phyloP scores from a whole-genome alignment of 2,329 filamentous ascomycete species.

The Cladosporium austrohemisphaericum region DNA sequence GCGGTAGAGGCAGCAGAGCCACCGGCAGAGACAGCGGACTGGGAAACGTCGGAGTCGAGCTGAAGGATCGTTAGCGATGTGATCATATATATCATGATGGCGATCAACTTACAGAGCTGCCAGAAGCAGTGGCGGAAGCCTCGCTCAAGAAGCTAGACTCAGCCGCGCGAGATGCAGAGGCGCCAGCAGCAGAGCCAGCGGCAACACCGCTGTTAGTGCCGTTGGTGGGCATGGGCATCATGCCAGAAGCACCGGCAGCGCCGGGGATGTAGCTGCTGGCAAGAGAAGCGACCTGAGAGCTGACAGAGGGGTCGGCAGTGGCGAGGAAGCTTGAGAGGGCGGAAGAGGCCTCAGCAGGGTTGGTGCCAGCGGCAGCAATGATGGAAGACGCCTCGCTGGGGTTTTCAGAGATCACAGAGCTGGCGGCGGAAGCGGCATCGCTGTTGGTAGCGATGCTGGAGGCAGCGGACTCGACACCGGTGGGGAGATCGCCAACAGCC shows the following conservation, averaged over 20 bases:
- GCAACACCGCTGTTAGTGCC: neutral
- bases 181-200: conserved; percentile 2
- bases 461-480: conserved; percentile 1
- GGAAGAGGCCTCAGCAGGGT: conserved; percentile 6
- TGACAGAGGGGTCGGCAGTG: conserved; percentile 10
- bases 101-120: conserved; percentile 9
- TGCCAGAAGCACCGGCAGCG: neutral
- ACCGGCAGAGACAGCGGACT: conserved; percentile 4
- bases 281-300: conserved; percentile 5
- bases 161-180: neutral
- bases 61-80: neutral
- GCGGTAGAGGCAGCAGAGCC: conserved; percentile 7
- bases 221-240: conserved; percentile 3
- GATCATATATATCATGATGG: neutral
- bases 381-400: conserved; percentile 6
- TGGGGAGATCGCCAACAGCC: neutral
- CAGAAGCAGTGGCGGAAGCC: conserved; percentile 9
- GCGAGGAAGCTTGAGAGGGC: neutral
- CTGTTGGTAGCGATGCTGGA: neutral
- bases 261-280: conserved; percentile 4
- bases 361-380: conserved; percentile 3
- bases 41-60: conserved; percentile 2
- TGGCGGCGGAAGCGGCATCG: neutral
- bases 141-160: conserved; percentile 11
- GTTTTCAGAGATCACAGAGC: neutral